Evolutionary conservation across 2,329 filamentous ascomycete genomes (phyloP).

Genomic region (Botrytis paeoniae): DNA sequence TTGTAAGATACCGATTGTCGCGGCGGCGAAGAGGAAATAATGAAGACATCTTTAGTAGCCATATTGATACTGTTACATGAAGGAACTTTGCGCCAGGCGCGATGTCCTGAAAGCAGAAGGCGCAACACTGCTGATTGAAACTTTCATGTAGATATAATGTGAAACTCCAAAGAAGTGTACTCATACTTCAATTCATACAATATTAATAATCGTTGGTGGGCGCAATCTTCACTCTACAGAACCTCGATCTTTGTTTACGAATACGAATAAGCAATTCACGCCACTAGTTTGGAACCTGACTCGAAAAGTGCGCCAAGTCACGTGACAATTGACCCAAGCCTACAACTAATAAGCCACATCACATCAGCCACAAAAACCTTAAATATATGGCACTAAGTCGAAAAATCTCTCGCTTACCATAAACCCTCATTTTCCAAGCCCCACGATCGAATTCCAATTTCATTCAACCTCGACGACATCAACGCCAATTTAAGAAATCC

Average conservation of each 20-base stretch:
- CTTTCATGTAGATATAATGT: slow-evolving; percentile 18
- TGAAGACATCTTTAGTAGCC: slow-evolving; percentile 39
- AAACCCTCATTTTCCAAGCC: slow-evolving; percentile 20
- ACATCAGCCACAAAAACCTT: background rate
- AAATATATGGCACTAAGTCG: slow-evolving; percentile 11
- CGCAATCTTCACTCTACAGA: background rate
- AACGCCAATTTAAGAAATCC: slow-evolving; percentile 18
- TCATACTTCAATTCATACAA: background rate
- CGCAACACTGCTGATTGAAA: slow-evolving; percentile 29
- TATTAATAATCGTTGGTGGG: background rate
- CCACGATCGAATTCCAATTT: slow-evolving; percentile 29
- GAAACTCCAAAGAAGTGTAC: background rate
- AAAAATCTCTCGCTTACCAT: slow-evolving; percentile 18
- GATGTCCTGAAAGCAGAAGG: slow-evolving; percentile 24
- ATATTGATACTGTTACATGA: slow-evolving; percentile 36
- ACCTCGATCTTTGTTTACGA: slow-evolving; percentile 9
- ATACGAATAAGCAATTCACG: slow-evolving; percentile 1
- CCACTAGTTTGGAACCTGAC: background rate
- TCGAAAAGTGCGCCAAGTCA: slow-evolving; percentile 18
- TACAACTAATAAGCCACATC: background rate
- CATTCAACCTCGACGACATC: slow-evolving; percentile 33
- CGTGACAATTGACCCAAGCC: background rate
- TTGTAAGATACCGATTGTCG: slow-evolving; percentile 25
- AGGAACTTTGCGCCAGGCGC: slow-evolving; percentile 30
- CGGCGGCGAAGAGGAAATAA: slow-evolving; percentile 28